These are phyloP conservation scores for Vitis amurensis DNA, from an alignment of 164 flowering plant genomes.

Conservation along the genomic window DNA sequence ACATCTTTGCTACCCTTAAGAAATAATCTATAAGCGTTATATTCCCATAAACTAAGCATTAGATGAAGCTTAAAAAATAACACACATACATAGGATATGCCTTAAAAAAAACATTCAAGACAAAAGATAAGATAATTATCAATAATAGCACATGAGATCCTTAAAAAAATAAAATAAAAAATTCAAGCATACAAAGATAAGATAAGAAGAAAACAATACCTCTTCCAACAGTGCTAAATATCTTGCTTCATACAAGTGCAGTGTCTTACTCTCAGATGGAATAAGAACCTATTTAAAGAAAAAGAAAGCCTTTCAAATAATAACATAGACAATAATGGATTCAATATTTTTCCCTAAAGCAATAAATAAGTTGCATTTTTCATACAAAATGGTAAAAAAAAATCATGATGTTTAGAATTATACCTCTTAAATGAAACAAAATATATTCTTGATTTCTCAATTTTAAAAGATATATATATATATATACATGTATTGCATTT, in stretches of 20 bases:
- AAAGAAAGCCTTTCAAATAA: not conserved
- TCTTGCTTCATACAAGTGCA: conserved; percentile 75
- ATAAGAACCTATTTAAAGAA: conserved; percentile 46
- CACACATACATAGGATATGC: no score
- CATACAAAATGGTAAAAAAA: no score
- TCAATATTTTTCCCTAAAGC: not conserved
- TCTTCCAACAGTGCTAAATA: conserved; percentile 65
- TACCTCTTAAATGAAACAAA: no score
- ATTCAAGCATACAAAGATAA: not conserved
- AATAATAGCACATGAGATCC: not conserved
- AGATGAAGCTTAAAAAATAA: no score
- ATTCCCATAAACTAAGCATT: no score
- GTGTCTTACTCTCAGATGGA: conserved; percentile 64
- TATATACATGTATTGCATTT: no score
- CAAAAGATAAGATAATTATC: not conserved
- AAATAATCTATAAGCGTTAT: no score
- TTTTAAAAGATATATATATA: no score
- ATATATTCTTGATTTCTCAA: no score
- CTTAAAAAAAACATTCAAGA: no score
- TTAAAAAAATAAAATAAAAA: not conserved
- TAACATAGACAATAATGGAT: not conserved
- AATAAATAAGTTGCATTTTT: no score
- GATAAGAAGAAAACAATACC: conserved; percentile 25
- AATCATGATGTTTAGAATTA: not conserved
- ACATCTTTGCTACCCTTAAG: no score